phyloP scores from a whole-genome alignment of 2,329 filamentous ascomycete genomes.

The Ilyonectria mors-panacis region DNA sequence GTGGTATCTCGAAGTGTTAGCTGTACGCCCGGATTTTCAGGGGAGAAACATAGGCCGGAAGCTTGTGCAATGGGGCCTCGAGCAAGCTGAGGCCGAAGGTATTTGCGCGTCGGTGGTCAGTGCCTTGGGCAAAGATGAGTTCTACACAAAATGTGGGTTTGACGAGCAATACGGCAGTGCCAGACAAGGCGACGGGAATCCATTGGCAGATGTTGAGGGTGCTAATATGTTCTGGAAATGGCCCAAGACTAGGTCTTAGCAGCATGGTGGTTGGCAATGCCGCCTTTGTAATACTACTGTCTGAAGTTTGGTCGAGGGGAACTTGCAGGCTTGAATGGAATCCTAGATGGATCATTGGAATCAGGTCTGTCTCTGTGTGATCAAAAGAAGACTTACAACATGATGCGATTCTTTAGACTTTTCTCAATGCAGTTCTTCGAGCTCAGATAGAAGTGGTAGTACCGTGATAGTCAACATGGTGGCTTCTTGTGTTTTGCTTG shows the following conservation, averaged over 20 bases:
- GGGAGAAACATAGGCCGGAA: conserved; percentile 53
- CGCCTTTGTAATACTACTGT: neutral
- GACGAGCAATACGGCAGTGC: conserved; percentile 35
- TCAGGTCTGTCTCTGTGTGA: no score
- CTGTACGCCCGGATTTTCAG: conserved; percentile 58
- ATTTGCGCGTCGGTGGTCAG: conserved; percentile 58
- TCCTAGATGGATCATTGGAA: no score
- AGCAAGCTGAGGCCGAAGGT: conserved; percentile 53
- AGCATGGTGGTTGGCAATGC: neutral
- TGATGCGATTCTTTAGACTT: no score
- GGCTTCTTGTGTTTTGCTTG: no score
- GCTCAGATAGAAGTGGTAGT: no score
- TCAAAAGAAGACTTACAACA: no score
- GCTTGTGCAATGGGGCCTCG: conserved; percentile 60
- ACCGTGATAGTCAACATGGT: no score
- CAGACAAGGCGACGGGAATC: conserved; percentile 31
- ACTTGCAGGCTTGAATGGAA: neutral
- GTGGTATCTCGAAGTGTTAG: conserved; percentile 57
- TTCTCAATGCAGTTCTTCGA: no score
- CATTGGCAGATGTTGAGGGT: conserved; percentile 26
- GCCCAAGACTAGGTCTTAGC: conserved; percentile 22
- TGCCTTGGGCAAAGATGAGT: conserved; percentile 56
- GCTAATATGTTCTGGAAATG: conserved; percentile 41
- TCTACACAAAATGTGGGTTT: conserved; percentile 50
- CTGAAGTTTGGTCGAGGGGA: neutral